phyloP scores from a whole-genome alignment of 768 basidiomycete genomes.

The Multifurca ochricompacta region DNA sequence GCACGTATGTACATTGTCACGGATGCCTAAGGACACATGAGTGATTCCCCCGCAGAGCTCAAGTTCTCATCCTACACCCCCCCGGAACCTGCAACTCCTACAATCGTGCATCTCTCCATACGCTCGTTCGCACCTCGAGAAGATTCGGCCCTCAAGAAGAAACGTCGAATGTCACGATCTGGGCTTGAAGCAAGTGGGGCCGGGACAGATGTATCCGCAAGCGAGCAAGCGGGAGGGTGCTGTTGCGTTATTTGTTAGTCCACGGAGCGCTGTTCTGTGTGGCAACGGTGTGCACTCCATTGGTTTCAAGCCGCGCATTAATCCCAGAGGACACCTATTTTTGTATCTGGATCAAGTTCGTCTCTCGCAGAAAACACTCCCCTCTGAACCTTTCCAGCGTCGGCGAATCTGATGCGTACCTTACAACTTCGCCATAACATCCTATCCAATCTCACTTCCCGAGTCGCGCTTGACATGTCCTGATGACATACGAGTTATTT shows the following conservation, averaged over 20 bases:
- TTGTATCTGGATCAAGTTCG: neutral
- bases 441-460: neutral
- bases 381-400: neutral
- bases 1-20: slow-evolving; percentile 37
- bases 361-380: no score
- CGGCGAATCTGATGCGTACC: neutral
- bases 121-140: slow-evolving; percentile 47
- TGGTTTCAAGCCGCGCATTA: neutral
- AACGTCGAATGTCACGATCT: slow-evolving; percentile 35
- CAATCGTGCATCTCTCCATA: slow-evolving; percentile 72
- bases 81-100: slow-evolving; percentile 34
- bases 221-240: slow-evolving; percentile 25
- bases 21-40: neutral
- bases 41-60: slow-evolving; percentile 23
- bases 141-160: slow-evolving; percentile 46
- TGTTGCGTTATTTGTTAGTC: slow-evolving; percentile 35
- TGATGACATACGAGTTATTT: neutral
- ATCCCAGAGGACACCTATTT: neutral
- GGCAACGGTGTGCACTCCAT: neutral
- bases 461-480: neutral
- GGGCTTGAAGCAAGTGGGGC: slow-evolving; percentile 15
- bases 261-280: no score
- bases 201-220: neutral
- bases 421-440: neutral
- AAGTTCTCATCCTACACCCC: slow-evolving; percentile 27